Evolutionary conservation across 768 basidiomycete species (phyloP).

Genomic region (Kwoniella europaea): DNA sequence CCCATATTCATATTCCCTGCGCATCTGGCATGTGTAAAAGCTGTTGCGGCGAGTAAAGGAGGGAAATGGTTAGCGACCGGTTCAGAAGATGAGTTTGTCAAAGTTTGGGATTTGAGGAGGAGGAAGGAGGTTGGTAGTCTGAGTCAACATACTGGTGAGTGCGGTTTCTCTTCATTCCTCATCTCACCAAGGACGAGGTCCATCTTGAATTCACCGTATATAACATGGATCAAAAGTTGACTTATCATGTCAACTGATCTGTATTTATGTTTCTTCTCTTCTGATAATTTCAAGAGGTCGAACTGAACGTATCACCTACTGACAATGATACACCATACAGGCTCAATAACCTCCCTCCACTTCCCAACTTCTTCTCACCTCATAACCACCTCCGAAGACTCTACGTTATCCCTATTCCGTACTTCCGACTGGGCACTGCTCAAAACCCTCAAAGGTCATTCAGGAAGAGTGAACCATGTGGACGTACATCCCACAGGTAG

Average conservation of each 20-base stretch:
- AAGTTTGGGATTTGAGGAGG: slow-evolving; percentile 92
- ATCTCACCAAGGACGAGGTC: background rate
- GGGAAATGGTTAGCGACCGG: slow-evolving; percentile 97
- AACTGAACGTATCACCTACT: background rate
- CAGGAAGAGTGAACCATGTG: slow-evolving; percentile 84
- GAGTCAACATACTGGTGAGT: slow-evolving; percentile 88
- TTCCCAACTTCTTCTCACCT: slow-evolving; percentile 90
- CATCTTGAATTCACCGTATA: no score
- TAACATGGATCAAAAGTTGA: no score
- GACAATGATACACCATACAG: slow-evolving; percentile 59
- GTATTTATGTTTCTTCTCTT: background rate
- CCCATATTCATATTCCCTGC: slow-evolving; percentile 97
- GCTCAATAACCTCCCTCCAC: slow-evolving; percentile 83
- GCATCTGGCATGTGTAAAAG: slow-evolving; percentile 89
- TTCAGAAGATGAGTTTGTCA: slow-evolving; percentile 93
- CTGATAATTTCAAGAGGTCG: slow-evolving; percentile 15
- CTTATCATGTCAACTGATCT: no score
- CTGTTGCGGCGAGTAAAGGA: slow-evolving; percentile 86
- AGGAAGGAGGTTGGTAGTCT: slow-evolving; percentile 92
- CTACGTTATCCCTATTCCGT: slow-evolving; percentile 84
- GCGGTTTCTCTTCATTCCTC: background rate
- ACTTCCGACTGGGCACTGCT: slow-evolving; percentile 93
- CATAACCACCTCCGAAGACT: slow-evolving; percentile 89
- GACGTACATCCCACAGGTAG: slow-evolving; percentile 93
- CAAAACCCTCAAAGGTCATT: slow-evolving; percentile 87